Evolutionary conservation across 1,284 basidiomycete species (phyloP).

Genomic region (Puccinia polysora): DNA sequence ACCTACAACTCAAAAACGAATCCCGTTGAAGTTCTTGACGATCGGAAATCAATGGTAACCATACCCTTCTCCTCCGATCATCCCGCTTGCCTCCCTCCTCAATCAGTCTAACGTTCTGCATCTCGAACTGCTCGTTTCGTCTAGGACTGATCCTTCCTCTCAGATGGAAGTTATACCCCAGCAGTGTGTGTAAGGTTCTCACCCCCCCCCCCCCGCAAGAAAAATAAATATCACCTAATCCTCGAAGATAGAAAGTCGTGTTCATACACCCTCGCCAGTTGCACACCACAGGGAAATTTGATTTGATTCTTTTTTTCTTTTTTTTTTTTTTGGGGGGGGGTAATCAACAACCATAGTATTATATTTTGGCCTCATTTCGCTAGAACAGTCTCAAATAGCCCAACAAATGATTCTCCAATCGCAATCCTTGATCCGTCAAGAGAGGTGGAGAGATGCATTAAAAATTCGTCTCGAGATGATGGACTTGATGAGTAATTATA

Average conservation of each 20-base stretch:
- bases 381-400: background rate
- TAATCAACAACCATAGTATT: no score
- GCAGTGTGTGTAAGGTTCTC: background rate
- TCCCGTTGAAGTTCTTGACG: background rate
- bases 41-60: conserved; percentile 24
- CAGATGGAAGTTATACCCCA: background rate
- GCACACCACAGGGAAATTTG: no score
- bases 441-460: conserved; percentile 9
- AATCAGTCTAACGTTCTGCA: background rate
- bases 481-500: background rate
- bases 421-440: background rate
- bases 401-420: background rate
- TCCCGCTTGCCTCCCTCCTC: background rate
- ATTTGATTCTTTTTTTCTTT: no score
- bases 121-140: background rate
- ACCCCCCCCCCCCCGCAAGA: background rate
- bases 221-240: background rate
- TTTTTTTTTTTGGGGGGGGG: no score
- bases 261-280: no score
- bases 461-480: background rate
- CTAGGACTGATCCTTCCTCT: conserved; percentile 7
- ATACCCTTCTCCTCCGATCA: no score
- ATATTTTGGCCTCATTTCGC: conserved; percentile 8
- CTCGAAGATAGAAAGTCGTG: no score
- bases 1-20: background rate